phyloP scores from a whole-genome alignment of 176 grass and related monocot species.

The Hyparrhenia diplandra region DNA sequence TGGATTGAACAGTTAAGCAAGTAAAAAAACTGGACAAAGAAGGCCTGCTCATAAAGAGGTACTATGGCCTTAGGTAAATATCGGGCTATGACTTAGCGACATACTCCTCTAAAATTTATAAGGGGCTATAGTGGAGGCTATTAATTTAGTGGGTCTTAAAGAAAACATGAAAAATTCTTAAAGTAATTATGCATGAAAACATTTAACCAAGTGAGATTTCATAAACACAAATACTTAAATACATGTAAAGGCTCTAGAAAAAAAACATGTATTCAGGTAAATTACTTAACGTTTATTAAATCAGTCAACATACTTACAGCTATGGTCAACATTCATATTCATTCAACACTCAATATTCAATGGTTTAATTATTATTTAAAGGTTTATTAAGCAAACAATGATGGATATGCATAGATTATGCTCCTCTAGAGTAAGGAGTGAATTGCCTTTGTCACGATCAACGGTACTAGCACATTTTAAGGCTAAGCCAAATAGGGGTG shows the following conservation, averaged over 20 bases:
- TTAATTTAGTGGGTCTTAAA: neutral
- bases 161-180: neutral
- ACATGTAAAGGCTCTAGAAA: neutral
- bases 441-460: neutral
- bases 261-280: neutral
- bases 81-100: neutral
- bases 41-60: neutral
- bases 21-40: neutral
- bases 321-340: neutral
- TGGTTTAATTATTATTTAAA: too few species aligned
- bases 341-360: neutral
- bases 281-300: neutral
- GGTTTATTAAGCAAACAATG: neutral
- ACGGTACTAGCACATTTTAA: neutral
- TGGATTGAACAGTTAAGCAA: neutral
- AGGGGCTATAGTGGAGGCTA: neutral
- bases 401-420: neutral
- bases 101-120: neutral
- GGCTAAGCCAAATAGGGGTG: neutral
- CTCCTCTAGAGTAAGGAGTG: neutral
- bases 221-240: neutral
- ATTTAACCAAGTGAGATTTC: neutral
- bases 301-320: neutral
- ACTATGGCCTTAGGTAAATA: too few species aligned
- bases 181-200: neutral